Base-by-base conservation (phyloP, 1,139 yeast species). In the Yamadazyma pseudoaaseri region DNA sequence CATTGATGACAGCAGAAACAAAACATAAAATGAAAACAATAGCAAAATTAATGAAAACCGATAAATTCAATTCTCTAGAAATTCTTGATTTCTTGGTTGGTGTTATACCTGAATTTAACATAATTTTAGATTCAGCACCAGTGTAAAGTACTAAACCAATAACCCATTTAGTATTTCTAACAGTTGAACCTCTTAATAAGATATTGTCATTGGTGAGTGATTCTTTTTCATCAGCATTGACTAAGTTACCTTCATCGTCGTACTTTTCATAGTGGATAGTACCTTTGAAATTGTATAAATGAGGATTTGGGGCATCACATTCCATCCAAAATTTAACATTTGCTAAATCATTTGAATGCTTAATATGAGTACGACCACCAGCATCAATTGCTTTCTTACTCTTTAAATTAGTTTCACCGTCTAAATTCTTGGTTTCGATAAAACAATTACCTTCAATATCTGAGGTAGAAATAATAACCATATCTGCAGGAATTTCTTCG, bases 391-490 rank as follows among this genome's bases (percentile, higher is more conserved):
- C 81, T 44, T 79, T 81, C 42, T 87, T 83, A 31, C 79, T 78
- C 58, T 92, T 92, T 56, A 92, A 71, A 55, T 92, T 92, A 4
- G 97, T 87, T 61, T 92, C 98, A 56, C 98, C 98, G 60, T 92
- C 97, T 49, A 92, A 72, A 56, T 92, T 92, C 52, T 89, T 90
- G 1, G 98, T 92, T 59, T 92, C 97, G 27, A 90, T 81, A 52
- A 82, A 90, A 61, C 97, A 90, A 29, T 83, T 89, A 27, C 96
- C 96, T 54, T 92, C 97, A 1, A 73, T 58, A 54, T 90, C 97
- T 1, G 95, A 83, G 0, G 96, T 81, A 2, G 96, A 77, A 28
- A 92, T 54, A 20, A 90, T 64, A 12, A 87, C 72, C 23, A 90
- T 60, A 64, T 92, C 98, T 7, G 97, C 97, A 2, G 98, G 98